These are phyloP conservation scores for Leishmania martiniquensis DNA, from an alignment of 208 protist species.

Conservation along the genomic window DNA sequence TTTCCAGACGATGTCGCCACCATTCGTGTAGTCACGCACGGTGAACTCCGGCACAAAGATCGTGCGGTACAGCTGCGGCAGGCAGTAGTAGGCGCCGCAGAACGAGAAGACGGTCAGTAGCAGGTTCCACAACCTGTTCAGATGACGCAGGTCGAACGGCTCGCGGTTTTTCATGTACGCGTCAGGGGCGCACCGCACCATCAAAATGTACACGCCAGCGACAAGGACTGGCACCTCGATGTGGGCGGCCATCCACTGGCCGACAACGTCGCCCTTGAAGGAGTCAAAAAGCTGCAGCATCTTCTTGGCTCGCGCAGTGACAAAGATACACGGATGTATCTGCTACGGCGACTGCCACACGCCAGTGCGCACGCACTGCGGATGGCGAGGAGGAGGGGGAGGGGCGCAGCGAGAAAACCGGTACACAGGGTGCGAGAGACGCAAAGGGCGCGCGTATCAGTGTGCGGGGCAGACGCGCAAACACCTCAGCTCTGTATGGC, in stretches of 20 bases:
- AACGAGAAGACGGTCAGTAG: conserved; percentile 81
- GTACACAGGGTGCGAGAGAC: too few relatives aligned
- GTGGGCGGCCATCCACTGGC: conserved; percentile 55
- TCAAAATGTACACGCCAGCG: conserved; percentile 48
- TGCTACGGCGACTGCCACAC: not conserved
- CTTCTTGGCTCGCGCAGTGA: not conserved
- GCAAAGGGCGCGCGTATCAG: too few relatives aligned
- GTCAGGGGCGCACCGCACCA: conserved; percentile 60
- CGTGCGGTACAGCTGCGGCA: conserved; percentile 53
- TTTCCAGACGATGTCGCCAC: conserved; percentile 18
- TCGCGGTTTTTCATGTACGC: conserved; percentile 73
- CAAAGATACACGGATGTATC: not conserved
- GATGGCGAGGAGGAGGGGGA: not conserved
- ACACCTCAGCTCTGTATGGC: too few relatives aligned
- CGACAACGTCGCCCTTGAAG: conserved; percentile 44
- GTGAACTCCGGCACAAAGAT: conserved; percentile 32
- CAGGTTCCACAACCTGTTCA: conserved; percentile 85
- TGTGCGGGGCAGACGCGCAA: too few relatives aligned
- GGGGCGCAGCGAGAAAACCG: not conserved
- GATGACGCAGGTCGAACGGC: conserved; percentile 49
- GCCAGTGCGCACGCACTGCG: not conserved
- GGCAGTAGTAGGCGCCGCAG: conserved; percentile 56
- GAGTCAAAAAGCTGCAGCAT: not conserved
- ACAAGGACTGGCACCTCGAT: conserved; percentile 50
- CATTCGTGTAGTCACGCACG: conserved; percentile 31